Base-by-base conservation (phyloP, 768 basidiomycete species). In the Atractiella rhizophila region DNA sequence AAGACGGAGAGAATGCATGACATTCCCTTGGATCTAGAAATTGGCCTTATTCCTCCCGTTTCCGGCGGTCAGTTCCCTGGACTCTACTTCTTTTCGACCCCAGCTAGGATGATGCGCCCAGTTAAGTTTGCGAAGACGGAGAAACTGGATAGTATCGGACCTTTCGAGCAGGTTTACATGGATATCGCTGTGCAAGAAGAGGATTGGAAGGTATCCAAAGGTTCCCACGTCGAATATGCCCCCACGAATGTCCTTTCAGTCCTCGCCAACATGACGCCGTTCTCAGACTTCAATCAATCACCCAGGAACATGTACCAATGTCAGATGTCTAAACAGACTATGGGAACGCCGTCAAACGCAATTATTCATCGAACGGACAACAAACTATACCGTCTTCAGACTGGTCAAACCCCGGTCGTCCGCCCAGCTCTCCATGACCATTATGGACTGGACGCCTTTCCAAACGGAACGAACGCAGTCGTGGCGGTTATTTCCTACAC, bases 401-500 rank as follows among this genome's bases (percentile, higher is more conserved):
- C 76, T 4, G 85, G 85, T 4, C 91, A 98, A 59, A 83, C 73
- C 23, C 91, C 91, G 2, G 66, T 96, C 48, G 91, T 94, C 26
- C 78, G 91, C 25, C 91, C 91, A 11, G 68, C 64, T 20, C 61
- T 96, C 30, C 82, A 96, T 63, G 77, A 85, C 54, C 72, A 74
- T 4, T 98, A 96, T 60, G 88, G 80, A 33, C 91, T 98, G 78
- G 91, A 98, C 60, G 71, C 79, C 25, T 98, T 85, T 68, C 91
- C 91, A 2, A 96, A 86, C 52, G 91, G 91, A 13, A 94, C 78
- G 33, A 98, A 98, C 58, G 91, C 91, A 16, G 66, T 98, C 45
- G 91, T 98, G 36, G 91, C 91, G n/a, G 91, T 98, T 55, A 96
- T 98, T 52, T 98, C 91, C 1, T 98, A 98, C 57, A 98, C 91